These are phyloP conservation scores for Diplosphaera chodatii DNA, from an alignment of 139 green algal species.

Conservation along the genomic window DNA sequence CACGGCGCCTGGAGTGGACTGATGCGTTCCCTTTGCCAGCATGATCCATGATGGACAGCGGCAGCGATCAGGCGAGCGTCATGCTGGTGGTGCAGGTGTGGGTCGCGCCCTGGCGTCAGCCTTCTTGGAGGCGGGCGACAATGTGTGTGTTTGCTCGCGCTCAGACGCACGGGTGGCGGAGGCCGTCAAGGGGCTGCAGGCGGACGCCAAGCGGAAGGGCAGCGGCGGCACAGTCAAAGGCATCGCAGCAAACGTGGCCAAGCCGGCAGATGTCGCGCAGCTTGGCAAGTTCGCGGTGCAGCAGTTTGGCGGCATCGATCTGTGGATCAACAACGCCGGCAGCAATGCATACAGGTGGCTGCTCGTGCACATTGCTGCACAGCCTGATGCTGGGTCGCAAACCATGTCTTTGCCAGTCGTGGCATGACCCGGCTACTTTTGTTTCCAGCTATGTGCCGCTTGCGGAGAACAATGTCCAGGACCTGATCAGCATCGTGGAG, in stretches of 20 bases:
- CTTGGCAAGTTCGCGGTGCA: slow-evolving; percentile 57
- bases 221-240: slow-evolving; percentile 26
- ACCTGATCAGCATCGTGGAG: slow-evolving; percentile 73
- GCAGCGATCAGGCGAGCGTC: too few relatives aligned
- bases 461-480: slow-evolving; percentile 50
- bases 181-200: neutral
- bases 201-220: neutral
- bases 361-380: too few relatives aligned
- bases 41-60: too few relatives aligned
- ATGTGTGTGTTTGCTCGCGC: slow-evolving; percentile 70
- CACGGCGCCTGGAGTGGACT: too few relatives aligned
- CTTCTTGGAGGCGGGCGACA: slow-evolving; percentile 62
- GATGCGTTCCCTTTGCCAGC: too few relatives aligned
- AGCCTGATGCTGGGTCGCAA: too few relatives aligned
- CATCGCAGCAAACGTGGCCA: slow-evolving; percentile 54
- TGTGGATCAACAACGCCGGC: slow-evolving; percentile 75
- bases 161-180: slow-evolving; percentile 6
- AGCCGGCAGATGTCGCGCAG: slow-evolving; percentile 41
- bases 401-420: too few relatives aligned
- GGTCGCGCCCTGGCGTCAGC: slow-evolving; percentile 70
- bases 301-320: slow-evolving; percentile 45
- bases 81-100: too few relatives aligned
- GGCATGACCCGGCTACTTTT: neutral
- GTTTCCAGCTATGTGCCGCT: slow-evolving; percentile 50
- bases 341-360: slow-evolving; percentile 74